Evolutionary conservation across 225 moss, liverwort and hornwort species (phyloP), one percentile per base, ranked within the genome.

Genomic region (Straminergon stramineum): DNA sequence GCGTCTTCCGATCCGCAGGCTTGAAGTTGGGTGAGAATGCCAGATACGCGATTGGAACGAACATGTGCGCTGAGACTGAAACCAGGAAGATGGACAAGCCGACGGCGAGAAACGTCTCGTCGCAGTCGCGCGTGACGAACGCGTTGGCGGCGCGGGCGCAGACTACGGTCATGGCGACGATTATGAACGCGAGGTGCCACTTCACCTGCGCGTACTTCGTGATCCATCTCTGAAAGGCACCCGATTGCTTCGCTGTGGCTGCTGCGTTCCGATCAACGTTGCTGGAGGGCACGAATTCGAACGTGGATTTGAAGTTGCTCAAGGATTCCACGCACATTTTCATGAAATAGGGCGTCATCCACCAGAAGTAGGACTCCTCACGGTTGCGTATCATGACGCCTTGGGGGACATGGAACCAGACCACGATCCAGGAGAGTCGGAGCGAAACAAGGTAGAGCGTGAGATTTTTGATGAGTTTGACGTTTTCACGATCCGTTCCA

Each of bases 261-360:
- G 89, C 89, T 5, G 79, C 84, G n/a, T 78, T 76, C 69, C 68
- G 48, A n/a, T 89, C 89, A 13, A 89, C 85, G 85, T 84, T 89
- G 60, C 89, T 89, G n/a, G 89, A 84, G 23, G 89, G 89, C 17
- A 89, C 89, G 69, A 89, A 89, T 45, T 78, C 89, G 66, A 89
- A 89, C 6, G 84, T 89, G 26, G 78, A 57, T 37, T 89, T 89
- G 57, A 89, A 85, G 60, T 84, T 60, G 58, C 6, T 10, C 75
- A 89, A 27, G 30, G 85, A 79, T 67, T 89, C 89, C 53, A 84
- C 67, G 61, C 85, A 89, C 89, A 89, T 89, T 39, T 85, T 48
- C 8, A 89, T 78, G 48, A 89, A 89, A 20, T 89, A 89, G 37
- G 89, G 89, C n/a, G 89, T 89, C 89, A 89, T 89, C 89, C 89